Base-by-base conservation (phyloP, 208 protist genomes). In the Borovskyia barvae region DNA sequence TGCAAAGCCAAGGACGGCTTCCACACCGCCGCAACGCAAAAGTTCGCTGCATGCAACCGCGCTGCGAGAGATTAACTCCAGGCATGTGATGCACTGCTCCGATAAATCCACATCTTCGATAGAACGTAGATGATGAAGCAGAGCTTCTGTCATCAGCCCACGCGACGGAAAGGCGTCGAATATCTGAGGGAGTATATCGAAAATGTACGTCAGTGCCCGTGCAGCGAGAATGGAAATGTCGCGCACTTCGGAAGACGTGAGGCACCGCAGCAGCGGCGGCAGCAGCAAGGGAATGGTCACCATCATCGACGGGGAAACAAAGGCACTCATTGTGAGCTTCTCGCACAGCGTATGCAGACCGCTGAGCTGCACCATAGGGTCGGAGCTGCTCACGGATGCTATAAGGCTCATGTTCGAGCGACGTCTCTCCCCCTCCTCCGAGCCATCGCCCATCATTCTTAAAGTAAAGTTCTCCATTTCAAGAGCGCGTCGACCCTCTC, bases 41-140 rank as follows among this genome's bases (percentile, higher is more conserved):
- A 94, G 45, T 17, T 73, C 65, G 4, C 26, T 9, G 17, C 81
- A 75, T 3, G 77, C 77, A 3, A 22, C 25, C 2, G 59, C 33
- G 25, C 39, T 61, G 29, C 88, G 75, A 29, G 85, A 83, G 17
- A 98, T 60, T 60, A 97, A 94, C 37, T 97, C 90, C 14, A 98
- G 19, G 66, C 88, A 94, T 26, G 71, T 87, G 14, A 97, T 58
- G 55, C 87, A 90, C 79, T 98, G 89, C 68, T 98, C 95, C 26
- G 96, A 92, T 11, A 98, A 60, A 72, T 98, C 97, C 57, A 98
- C 93, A 65, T 97, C 96, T 51, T 94, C 79, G 46, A 98, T 94
- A 12, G 60, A 81, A 15, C 85, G 73, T 5, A 98, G 65, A 42
- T 93, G 90, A 32, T 62, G 52, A 26, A 93, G 84, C 24, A 98